These are phyloP conservation scores for Cardamine resedifolia DNA, from an alignment of 345 rosid species.

Conservation along the genomic window DNA sequence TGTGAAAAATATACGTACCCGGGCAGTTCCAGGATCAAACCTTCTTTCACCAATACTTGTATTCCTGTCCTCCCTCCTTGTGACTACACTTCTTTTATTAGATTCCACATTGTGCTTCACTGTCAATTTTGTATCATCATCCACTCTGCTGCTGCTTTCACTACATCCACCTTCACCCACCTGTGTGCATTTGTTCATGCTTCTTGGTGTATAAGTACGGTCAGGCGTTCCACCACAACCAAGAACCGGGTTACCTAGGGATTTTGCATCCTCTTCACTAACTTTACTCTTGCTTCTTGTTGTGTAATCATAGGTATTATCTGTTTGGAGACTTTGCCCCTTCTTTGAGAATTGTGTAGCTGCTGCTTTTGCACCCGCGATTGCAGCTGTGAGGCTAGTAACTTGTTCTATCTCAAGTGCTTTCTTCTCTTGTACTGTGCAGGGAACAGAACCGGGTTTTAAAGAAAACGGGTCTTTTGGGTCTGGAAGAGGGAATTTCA, in stretches of 20 bases:
- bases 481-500: slow-evolving; percentile 73
- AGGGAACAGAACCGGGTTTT: slow-evolving; percentile 67
- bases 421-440: slow-evolving; percentile 31
- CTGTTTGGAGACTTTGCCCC: slow-evolving; percentile 32
- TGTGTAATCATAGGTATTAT: slow-evolving; percentile 21
- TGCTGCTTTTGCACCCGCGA: slow-evolving; percentile 84
- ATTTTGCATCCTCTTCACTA: slow-evolving; percentile 32
- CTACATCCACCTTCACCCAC: slow-evolving; percentile 14
- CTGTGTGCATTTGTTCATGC: background rate
- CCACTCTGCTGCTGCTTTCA: slow-evolving; percentile 15
- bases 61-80: slow-evolving; percentile 21
- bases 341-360: slow-evolving; percentile 75
- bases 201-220: background rate
- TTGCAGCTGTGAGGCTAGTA: slow-evolving; percentile 65
- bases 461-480: slow-evolving; percentile 69
- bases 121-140: slow-evolving; percentile 8
- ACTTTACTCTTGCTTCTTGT: slow-evolving; percentile 30
- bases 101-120: background rate
- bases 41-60: slow-evolving; percentile 25
- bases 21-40: slow-evolving; percentile 36
- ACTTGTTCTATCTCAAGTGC: slow-evolving; percentile 42
- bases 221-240: slow-evolving; percentile 21
- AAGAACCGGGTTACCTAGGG: slow-evolving; percentile 17
- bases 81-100: slow-evolving; percentile 9
- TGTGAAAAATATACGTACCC: slow-evolving; percentile 23